Base-by-base conservation (phyloP, 306 rosid genomes). In the Fragaria ananassa region DNA sequence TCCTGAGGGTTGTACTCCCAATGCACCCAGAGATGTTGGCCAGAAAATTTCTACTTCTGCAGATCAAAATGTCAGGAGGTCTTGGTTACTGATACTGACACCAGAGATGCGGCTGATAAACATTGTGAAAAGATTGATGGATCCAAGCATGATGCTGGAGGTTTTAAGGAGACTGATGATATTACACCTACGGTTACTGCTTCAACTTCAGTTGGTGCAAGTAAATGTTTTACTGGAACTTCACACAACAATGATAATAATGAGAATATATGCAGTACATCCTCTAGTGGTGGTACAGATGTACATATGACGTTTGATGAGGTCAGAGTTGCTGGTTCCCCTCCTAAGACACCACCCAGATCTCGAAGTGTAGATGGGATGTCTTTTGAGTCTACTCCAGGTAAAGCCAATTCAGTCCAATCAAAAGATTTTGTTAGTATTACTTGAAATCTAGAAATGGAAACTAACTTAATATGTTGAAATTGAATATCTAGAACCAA, bases 341-440 rank as follows among this genome's bases (percentile, higher is more conserved):
- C 39, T 72, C 63, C 89, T 72, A 70, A 82, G 3, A 91, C 91
- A 8, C 97, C 93, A 9, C 87, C 92, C 23, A 65, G 84, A 70
- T 82, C 97, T 63, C 91, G 85, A 31, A 68, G 85, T 47, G 79
- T 78, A 0, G 88, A 86, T 37, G 39, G 44, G 19, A 13, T 14
- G 6, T 4, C 72, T 58, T 23, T 80, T 3, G 69, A 74, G 68
- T 53, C 45, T 35, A 65, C 87, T 80, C 80, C 90, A 83, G 97
- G 99, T 95, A 83, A 83, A 82, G 46, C 31, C 27, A 68, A 68
- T 39, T 53, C 31, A 53, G 11, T 71, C 63, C 7, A 46, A 44
- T 53, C 5, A 19, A 8, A 49, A 27, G 39, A 46, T 42, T 10
- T 44, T 80, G 60, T 71, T 31, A 14, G 21, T 44, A 72, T 34